A percentile compares a stretch with the other conserved stretches of the same genome.
Conservation (phyloP, 2,329 filamentous ascomycete genomes). For the Neofusicoccum parvum region DNA sequence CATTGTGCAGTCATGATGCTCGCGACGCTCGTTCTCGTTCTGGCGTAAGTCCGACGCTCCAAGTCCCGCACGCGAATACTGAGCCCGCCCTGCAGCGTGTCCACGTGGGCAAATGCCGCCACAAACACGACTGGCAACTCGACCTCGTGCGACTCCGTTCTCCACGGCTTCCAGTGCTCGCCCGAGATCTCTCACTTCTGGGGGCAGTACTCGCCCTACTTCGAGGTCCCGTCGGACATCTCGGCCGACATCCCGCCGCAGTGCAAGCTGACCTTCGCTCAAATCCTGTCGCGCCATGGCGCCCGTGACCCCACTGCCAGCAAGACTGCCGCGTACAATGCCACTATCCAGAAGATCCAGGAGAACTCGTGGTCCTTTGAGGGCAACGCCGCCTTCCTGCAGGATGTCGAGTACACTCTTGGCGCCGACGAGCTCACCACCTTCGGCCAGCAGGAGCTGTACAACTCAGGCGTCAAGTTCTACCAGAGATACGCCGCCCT, state of each 20-base stretch:
- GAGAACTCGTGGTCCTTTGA: constrained; percentile 54
- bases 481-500: constrained; percentile 72
- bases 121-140: constrained; percentile 14
- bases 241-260: constrained; percentile 60
- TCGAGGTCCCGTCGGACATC: constrained; percentile 70
- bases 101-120: constrained; percentile 8
- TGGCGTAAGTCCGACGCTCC: not conserved
- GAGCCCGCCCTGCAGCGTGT: not conserved
- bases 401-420: constrained; percentile 70
- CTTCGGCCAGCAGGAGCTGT: constrained; percentile 70
- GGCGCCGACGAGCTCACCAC: constrained; percentile 69
- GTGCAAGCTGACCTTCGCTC: constrained; percentile 79
- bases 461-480: constrained; percentile 75
- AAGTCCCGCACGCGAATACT: not conserved
- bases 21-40: constrained; percentile 1
- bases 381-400: constrained; percentile 69
- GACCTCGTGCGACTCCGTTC: constrained; percentile 54
- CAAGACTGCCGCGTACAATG: constrained; percentile 67
- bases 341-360: constrained; percentile 68
- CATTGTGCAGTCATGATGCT: constrained; percentile 9
- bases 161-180: constrained; percentile 65
- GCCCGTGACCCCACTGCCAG: constrained; percentile 74
- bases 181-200: constrained; percentile 66
- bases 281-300: constrained; percentile 81
- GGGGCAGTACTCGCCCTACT: constrained; percentile 90